Percentiles rank a stretch among this genome's conserved stretches.
phyloP scores from a whole-genome alignment of 2,329 filamentous ascomycete species.

The Neodidymelliopsis sp. region DNA sequence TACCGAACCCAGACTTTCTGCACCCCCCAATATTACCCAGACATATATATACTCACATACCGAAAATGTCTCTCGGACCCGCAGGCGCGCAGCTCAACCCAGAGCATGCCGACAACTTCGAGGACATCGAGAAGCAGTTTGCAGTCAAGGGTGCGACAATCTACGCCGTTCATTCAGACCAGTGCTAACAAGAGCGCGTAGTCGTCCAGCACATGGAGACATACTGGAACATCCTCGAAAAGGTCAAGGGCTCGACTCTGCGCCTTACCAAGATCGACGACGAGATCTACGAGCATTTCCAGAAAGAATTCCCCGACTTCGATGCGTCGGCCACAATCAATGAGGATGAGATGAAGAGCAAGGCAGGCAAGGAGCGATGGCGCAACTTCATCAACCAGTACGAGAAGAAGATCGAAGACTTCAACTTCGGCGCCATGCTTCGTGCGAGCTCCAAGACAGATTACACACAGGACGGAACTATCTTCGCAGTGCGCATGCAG shows the following conservation, averaged over 20 bases:
- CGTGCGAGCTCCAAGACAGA: slow-evolving; percentile 79
- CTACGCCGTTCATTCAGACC: slow-evolving; percentile 26
- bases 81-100: slow-evolving; percentile 46
- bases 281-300: slow-evolving; percentile 91
- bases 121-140: slow-evolving; percentile 97
- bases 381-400: slow-evolving; percentile 92
- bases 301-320: slow-evolving; percentile 89
- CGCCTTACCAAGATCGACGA: slow-evolving; percentile 94
- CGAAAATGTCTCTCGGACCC: slow-evolving; percentile 47
- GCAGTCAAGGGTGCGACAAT: slow-evolving; percentile 81
- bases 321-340: slow-evolving; percentile 81
- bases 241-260: slow-evolving; percentile 84
- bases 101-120: slow-evolving; percentile 72
- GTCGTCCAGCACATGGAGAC: slow-evolving; percentile 96
- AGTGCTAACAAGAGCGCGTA: slow-evolving; percentile 39
- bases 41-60: neutral
- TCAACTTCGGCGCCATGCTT: slow-evolving; percentile 96
- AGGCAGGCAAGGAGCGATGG: slow-evolving; percentile 92
- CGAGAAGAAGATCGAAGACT: slow-evolving; percentile 95
- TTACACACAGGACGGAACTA: slow-evolving; percentile 87
- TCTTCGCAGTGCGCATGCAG: slow-evolving; percentile 86
- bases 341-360: slow-evolving; percentile 98
- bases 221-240: slow-evolving; percentile 96
- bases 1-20: neutral
- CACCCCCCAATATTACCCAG: neutral